These are phyloP conservation scores for Ophiognomonia clavigignenti-juglandacearum DNA, from an alignment of 2,329 filamentous ascomycete genomes.

Conservation along the genomic window DNA sequence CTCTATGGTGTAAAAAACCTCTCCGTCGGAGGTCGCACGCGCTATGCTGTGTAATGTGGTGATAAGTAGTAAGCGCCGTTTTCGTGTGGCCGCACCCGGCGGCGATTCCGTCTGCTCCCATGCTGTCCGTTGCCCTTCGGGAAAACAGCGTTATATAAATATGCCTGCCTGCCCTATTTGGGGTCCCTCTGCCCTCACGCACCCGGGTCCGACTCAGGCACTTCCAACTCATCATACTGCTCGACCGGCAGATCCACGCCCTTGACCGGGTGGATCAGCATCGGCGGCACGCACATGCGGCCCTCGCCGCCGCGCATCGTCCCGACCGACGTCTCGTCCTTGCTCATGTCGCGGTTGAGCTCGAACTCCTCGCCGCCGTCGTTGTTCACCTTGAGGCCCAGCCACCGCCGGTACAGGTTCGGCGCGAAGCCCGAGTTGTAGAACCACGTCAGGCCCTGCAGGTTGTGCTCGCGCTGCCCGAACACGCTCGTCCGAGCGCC, in stretches of 20 bases:
- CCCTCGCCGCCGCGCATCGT: conserved; percentile 66
- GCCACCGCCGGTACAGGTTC: conserved; percentile 79
- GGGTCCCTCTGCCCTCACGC: too few relatives aligned
- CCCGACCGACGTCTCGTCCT: conserved; percentile 41
- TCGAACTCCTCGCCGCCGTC: conserved; percentile 76
- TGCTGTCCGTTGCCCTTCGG: too few relatives aligned
- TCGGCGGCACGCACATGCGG: conserved; percentile 85
- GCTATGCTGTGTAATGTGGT: conserved; percentile 1
- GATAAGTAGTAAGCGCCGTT: too few relatives aligned
- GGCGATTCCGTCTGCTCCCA: too few relatives aligned
- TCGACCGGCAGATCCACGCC: conserved; percentile 63
- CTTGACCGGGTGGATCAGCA: conserved; percentile 88
- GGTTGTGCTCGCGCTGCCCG: conserved; percentile 84
- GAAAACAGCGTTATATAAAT: too few relatives aligned
- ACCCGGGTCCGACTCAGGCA: conserved; percentile 46
- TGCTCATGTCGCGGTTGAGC: conserved; percentile 47
- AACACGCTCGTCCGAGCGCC: conserved; percentile 69
- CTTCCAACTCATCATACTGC: conserved; percentile 41
- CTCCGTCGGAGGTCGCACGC: too few relatives aligned
- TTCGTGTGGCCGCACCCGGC: too few relatives aligned
- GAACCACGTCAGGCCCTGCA: conserved; percentile 84
- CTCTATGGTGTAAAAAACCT: too few relatives aligned
- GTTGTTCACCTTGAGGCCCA: conserved; percentile 75
- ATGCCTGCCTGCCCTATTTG: not conserved
- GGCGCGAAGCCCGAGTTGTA: conserved; percentile 80